These are phyloP conservation scores for Insectozyma bohioensis DNA, from an alignment of 1,139 yeast genomes.

Conservation along the genomic window DNA sequence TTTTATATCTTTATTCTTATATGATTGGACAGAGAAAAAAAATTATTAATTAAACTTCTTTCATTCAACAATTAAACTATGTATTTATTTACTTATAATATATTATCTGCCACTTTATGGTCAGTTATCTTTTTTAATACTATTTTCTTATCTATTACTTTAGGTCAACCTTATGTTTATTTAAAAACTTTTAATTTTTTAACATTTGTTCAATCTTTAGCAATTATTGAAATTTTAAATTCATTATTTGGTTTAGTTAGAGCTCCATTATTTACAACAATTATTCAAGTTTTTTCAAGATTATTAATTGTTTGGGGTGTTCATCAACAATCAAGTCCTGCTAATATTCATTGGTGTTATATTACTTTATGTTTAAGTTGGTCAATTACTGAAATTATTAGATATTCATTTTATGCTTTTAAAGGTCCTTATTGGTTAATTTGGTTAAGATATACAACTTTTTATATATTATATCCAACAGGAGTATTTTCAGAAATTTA, in stretches of 20 bases:
- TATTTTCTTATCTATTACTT: constrained; percentile 30
- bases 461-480: constrained; percentile 79
- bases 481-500: constrained; percentile 86
- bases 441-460: constrained; percentile 80
- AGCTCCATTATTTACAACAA: constrained; percentile 81
- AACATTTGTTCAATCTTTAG: constrained; percentile 76
- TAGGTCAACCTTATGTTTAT: constrained; percentile 63
- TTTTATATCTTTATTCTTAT: constrained; percentile 28
- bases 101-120: constrained; percentile 48
- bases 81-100: constrained; percentile 35
- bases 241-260: constrained; percentile 76
- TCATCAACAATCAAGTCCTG: constrained; percentile 71
- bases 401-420: constrained; percentile 86
- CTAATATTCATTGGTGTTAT: constrained; percentile 59
- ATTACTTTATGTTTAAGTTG: constrained; percentile 76
- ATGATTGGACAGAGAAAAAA: constrained; percentile 34
- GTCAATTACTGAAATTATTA: constrained; percentile 85
- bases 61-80: background rate
- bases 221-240: constrained; percentile 78
- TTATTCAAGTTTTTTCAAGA: constrained; percentile 84
- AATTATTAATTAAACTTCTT: constrained; percentile 14
- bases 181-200: constrained; percentile 59
- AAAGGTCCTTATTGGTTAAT: constrained; percentile 60
- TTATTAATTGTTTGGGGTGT: constrained; percentile 82
- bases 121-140: constrained; percentile 44